These are phyloP conservation scores for Cystobasidium tubakii DNA, from an alignment of 768 basidiomycete genomes.

Conservation along the genomic window DNA sequence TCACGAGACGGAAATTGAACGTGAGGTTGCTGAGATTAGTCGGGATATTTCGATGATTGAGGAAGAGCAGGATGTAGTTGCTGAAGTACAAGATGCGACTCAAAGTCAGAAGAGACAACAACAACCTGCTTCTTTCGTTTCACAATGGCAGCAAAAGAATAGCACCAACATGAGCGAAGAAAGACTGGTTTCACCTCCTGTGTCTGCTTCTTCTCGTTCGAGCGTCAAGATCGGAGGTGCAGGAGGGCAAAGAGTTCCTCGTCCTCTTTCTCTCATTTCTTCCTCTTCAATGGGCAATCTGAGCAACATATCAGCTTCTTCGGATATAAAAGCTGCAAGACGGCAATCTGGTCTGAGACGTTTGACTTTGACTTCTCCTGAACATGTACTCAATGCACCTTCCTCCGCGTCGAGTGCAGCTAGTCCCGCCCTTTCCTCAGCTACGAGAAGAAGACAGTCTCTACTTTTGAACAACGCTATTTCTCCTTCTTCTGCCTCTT, in stretches of 20 bases:
- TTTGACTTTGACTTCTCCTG: constrained; percentile 34
- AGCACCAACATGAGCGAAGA: not conserved
- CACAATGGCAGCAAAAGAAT: not conserved
- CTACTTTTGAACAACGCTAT: not conserved
- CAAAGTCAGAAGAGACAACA: not conserved
- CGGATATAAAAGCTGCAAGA: not conserved
- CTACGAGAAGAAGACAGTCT: not conserved
- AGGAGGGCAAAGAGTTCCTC: not conserved
- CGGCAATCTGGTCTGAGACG: constrained; percentile 31
- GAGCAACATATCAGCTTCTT: not conserved
- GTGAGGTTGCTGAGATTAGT: not conserved
- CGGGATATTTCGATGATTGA: not conserved
- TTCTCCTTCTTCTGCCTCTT: constrained; percentile 40
- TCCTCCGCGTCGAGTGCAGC: not conserved
- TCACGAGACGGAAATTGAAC: not conserved
- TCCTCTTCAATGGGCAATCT: constrained; percentile 7
- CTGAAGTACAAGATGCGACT: not conserved
- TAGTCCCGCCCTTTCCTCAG: not conserved
- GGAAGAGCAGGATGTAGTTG: not conserved
- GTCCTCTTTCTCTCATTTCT: constrained; percentile 21
- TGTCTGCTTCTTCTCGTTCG: constrained; percentile 4
- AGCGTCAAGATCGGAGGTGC: constrained; percentile 13
- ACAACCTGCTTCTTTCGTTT: not conserved
- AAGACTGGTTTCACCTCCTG: not conserved
- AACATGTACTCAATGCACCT: constrained; percentile 4